phyloP scores from a whole-genome alignment of 768 basidiomycete genomes.

The Scleroderma citrinum region DNA sequence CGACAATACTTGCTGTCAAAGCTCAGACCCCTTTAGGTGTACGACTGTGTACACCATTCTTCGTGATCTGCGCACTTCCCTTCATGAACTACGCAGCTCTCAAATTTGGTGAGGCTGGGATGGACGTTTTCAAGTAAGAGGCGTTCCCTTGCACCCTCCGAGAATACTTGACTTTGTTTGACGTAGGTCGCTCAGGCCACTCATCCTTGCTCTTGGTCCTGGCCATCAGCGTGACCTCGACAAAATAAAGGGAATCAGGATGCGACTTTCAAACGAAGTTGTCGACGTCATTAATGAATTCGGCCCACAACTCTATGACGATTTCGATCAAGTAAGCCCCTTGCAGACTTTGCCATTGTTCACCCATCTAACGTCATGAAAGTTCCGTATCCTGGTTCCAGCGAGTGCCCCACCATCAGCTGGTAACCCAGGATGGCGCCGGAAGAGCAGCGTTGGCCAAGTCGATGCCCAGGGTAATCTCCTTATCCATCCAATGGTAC shows the following conservation, averaged over 20 bases:
- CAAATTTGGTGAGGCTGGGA: constrained; percentile 96
- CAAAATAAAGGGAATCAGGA: constrained; percentile 66
- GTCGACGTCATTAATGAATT: constrained; percentile 81
- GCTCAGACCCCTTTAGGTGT: constrained; percentile 57
- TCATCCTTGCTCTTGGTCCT: constrained; percentile 82
- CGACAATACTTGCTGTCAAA: constrained; percentile 65
- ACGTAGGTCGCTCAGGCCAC: constrained; percentile 80
- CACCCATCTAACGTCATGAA: constrained; percentile 5
- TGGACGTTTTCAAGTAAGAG: constrained; percentile 95
- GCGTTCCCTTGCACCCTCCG: constrained; percentile 5
- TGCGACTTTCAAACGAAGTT: constrained; percentile 76
- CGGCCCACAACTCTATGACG: constrained; percentile 80
- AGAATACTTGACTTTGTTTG: constrained; percentile 6
- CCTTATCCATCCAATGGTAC: constrained; percentile 81
- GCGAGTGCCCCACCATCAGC: constrained; percentile 79
- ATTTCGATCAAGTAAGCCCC: constrained; percentile 69
- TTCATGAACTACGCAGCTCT: constrained; percentile 90
- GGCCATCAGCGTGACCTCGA: constrained; percentile 81
- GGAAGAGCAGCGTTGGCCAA: constrained; percentile 75
- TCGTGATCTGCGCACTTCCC: constrained; percentile 69
- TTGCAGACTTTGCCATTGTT: constrained; percentile 2
- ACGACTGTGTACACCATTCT: constrained; percentile 70
- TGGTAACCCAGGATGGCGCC: constrained; percentile 67
- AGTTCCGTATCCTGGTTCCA: constrained; percentile 79
- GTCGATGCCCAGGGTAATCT: constrained; percentile 84